Evolutionary conservation across 129 eudicot species (phyloP), one percentile per base, ranked within the genome.

Genomic region (Tagetes erecta): DNA sequence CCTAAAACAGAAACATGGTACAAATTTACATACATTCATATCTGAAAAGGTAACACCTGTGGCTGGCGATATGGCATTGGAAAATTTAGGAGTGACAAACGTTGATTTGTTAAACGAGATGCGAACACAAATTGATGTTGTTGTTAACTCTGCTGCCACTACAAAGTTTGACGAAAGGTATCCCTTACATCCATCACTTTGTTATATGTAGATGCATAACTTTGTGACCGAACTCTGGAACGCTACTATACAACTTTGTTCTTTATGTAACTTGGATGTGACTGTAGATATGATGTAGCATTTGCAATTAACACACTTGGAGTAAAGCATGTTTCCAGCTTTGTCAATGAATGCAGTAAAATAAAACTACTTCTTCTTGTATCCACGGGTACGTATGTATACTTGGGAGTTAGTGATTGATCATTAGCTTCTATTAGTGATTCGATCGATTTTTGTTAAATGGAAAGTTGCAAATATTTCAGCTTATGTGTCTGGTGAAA

Each of bases 101-200:
- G 1, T 64, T 0, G 55, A 64, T 58, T 51, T 88, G 68, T 51
- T 81, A 71, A 86, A 92, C 40, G 91, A 92, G 38, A 83, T 92
- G 83, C 78, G 81, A 81, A 78, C 60, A 70, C 76, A 89, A 72
- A 86, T 92, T 20, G 89, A 92, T 81, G 79, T 88, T 73, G 86
- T 92, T 6, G 88, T 92, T 56, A 86, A 77, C 81, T 51, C 86
- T 72, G 92, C 97, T 68, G 97, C 97, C 20, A 83, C 84, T 6
- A 92, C 96, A 73, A 88, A 86, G 27, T 92, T 92, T 68, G 92
- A 88, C 71, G 97, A 91, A 81, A 91, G 97, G 96, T 88, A 73
- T 40, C 5, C n/a, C 9, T 14, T 2, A 20, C 8, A 49, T 49
- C 11, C 46, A 20, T 49, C 12, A 49, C 12, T 10, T 8, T 14